Evolutionary conservation across 2,329 filamentous ascomycete species (phyloP).

Genomic region (Metarhizium robertsii): DNA sequence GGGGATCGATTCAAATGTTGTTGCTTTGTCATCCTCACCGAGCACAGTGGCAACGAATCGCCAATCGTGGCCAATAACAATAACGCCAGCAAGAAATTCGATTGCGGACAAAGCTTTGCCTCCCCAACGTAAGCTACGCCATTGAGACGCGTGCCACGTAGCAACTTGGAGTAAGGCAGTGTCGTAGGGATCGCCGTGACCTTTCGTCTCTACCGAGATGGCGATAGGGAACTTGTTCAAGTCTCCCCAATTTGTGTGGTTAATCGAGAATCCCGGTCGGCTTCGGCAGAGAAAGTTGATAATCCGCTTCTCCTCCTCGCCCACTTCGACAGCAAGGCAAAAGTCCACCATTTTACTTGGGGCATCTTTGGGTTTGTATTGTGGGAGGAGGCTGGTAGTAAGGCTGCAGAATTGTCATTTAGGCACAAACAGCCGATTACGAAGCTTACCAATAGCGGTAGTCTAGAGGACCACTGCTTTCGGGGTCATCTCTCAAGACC

Average conservation of each 20-base stretch:
- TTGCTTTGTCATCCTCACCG: neutral
- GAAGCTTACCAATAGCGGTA: neutral
- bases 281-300: slow-evolving; percentile 2
- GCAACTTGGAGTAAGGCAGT: slow-evolving; percentile 9
- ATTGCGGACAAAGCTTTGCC: neutral
- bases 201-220: slow-evolving; percentile 11
- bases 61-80: slow-evolving; percentile 10
- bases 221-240: slow-evolving; percentile 9
- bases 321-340: slow-evolving; percentile 4
- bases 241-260: slow-evolving; percentile 9
- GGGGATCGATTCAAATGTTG: slow-evolving; percentile 1
- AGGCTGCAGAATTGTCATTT: neutral
- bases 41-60: neutral
- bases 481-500: neutral
- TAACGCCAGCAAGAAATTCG: slow-evolving; percentile 10
- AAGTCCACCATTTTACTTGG: slow-evolving; percentile 9
- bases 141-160: slow-evolving; percentile 10
- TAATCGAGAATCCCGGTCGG: slow-evolving; percentile 8
- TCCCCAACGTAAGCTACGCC: slow-evolving; percentile 6
- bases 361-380: neutral
- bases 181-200: slow-evolving; percentile 4
- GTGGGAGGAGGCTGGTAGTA: neutral
- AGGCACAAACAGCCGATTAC: neutral
- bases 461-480: neutral
- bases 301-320: neutral